Evolutionary conservation across 306 rosid genomes (phyloP), one percentile per base, ranked within the genome.

Genomic region (Erythrophleum fordii): DNA sequence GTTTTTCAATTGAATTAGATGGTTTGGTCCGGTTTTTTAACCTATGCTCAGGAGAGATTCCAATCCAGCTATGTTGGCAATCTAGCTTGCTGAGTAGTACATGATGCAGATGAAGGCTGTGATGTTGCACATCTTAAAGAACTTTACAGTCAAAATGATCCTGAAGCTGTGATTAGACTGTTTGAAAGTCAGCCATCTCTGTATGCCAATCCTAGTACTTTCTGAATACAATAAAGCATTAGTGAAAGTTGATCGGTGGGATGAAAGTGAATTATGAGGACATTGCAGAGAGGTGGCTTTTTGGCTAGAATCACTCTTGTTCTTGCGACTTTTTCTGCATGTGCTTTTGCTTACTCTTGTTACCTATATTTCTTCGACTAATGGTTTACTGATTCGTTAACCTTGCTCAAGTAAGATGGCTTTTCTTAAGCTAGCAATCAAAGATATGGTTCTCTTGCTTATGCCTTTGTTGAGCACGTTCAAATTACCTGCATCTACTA

Each of bases 111-210:
- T 77, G 98, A 93, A 81, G 93, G 88, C 2, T 84, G 77, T 78
- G 97, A 94, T 77, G 81, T 89, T 86, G 85, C 97, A 61, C 85
- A 87, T 86, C 91, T 93, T 64, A 95, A 88, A 86, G 96, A 93
- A 86, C 97, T 93, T 56, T 83, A 75, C 89, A 87, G 67, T 77
- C 87, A 89, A 45, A 90, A 87, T 61, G 97, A 91, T 81, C 92
- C 88, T 22, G 99, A 95, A 85, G 90, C 93, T 28, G 98, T 95
- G 83, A 93, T 95, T 80, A 89, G 89, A 80, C 29, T 87, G 66
- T 95, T 93, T 89, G 98, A 95, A 88, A 93, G 90, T 60, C 91
- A 92, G 41, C 94, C 97, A 66, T 87, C 97, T 45, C 85, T 95
- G 77, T 93, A 92, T 34, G 67, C 84, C 49, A 95, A 89, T 78